Percentiles rank a stretch among this genome's conserved stretches.
These are phyloP conservation scores for Pelargonium australe DNA, from an alignment of 441 rosid species.

Conservation along the genomic window DNA sequence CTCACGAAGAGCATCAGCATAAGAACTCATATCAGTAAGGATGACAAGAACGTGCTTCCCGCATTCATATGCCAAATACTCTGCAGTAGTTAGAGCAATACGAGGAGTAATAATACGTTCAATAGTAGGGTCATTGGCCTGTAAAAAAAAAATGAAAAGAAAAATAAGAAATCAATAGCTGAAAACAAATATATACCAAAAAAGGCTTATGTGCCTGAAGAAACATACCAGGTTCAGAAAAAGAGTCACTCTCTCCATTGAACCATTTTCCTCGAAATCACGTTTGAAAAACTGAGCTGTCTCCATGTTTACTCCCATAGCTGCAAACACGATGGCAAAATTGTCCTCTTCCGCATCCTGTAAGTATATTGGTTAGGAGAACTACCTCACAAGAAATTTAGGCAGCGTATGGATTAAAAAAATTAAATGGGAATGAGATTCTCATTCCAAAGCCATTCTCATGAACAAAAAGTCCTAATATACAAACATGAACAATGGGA, in stretches of 20 bases:
- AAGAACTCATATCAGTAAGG: slow-evolving; percentile 30
- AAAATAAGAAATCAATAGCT: neutral
- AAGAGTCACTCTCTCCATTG: slow-evolving; percentile 28
- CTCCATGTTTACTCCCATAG: slow-evolving; percentile 99
- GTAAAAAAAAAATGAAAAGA: slow-evolving; percentile 21
- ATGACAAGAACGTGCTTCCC: slow-evolving; percentile 32
- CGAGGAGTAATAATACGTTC: slow-evolving; percentile 95
- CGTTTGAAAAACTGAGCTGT: slow-evolving; percentile 99
- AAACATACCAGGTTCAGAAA: neutral
- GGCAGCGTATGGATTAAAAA: neutral
- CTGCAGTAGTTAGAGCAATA: slow-evolving; percentile 90
- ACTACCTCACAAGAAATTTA: neutral
- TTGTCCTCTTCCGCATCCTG: slow-evolving; percentile 90
- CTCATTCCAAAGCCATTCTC: too few relatives aligned
- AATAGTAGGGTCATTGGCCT: slow-evolving; percentile 99
- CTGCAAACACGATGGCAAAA: slow-evolving; percentile 96
- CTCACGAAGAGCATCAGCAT: slow-evolving; percentile 99
- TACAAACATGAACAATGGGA: too few relatives aligned
- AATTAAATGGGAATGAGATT: too few relatives aligned
- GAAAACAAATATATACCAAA: neutral
- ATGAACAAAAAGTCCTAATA: too few relatives aligned
- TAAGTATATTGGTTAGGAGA: slow-evolving; percentile 13
- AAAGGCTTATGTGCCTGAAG: neutral
- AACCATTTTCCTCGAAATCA: slow-evolving; percentile 98
- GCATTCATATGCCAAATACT: slow-evolving; percentile 92